Base-by-base conservation (phyloP, 2,329 filamentous ascomycete genomes). In the Colletotrichum sp. region DNA sequence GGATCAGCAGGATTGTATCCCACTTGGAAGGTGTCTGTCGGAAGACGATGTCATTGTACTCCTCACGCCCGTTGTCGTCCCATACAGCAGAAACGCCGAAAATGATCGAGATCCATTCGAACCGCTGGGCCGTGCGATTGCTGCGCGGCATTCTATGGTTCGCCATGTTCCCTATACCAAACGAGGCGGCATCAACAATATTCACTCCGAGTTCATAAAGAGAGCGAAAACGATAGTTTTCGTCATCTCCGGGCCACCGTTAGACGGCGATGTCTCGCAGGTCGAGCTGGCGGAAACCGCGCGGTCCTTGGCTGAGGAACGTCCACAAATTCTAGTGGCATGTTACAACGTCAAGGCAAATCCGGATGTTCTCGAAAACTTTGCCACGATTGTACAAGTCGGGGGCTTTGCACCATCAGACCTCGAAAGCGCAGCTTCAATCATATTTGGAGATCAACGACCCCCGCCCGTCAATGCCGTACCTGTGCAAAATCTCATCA, bases 161-260 rank as follows among this genome's bases (percentile, higher is more conserved):
- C 91, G 93, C 25, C 94, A 96, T 81, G 91, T 95, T 59, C 93
- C 94, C 8, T 96, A 95, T 80, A 91, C 92, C 7, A 90, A 91
- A 63, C 87, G 88, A 68, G 84, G 87, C 74, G 93, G 93, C 57
- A 91, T 95, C 81, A 94, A 92, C 4, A 87, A 88, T 27, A 88
- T 90, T 60, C 92, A 96, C 82, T 84, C 89, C 65, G 88, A 88
- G 68, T 94, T 94, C 79, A 88, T 95, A 69, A 88, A 87, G 72
- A 86, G 90, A 71, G 92, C 92, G 6, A 89, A 88, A 63, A 88
- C 88, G 2, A 86, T 94, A 44, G 83, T 95, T 16, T 91, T 94
- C 74, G 89, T 94, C 72, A 87, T 92, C 55, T 89, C 89, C 5
- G 88, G 88, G 3, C 85, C 86, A 48, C 85, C 87, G 6, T 80